These are phyloP conservation scores for Tardiomyces blankii DNA, from an alignment of 1,139 yeast species.

Conservation along the genomic window DNA sequence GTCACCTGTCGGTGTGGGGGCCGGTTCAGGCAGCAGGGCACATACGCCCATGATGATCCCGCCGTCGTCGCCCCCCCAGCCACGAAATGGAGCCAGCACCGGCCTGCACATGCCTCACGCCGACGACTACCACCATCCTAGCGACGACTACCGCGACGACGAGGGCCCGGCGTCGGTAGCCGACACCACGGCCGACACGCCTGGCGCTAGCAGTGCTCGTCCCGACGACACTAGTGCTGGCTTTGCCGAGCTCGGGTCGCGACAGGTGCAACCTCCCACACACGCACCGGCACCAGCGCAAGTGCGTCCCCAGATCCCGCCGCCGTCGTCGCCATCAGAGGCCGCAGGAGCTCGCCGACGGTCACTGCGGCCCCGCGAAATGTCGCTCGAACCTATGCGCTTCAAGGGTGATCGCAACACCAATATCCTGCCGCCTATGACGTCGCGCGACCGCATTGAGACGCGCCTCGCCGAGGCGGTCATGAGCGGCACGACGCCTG, in stretches of 20 bases:
- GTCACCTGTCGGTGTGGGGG: not conserved
- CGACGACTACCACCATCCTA: not conserved
- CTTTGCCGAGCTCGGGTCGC: not conserved
- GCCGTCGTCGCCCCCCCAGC: slow-evolving; percentile 1
- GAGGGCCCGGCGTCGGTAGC: slow-evolving; percentile 1
- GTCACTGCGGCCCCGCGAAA: not conserved
- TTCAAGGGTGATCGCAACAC: not conserved
- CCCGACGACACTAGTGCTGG: not conserved
- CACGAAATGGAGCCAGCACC: not conserved
- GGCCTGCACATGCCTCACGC: not conserved
- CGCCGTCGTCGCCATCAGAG: too few species aligned
- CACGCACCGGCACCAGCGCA: not conserved
- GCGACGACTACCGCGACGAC: not conserved
- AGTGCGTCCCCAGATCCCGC: too few species aligned
- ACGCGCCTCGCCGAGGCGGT: slow-evolving; percentile 11
- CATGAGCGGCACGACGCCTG: slow-evolving; percentile 14
- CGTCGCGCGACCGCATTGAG: slow-evolving; percentile 7
- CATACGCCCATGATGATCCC: not conserved
- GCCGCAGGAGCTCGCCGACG: not conserved
- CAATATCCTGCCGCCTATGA: slow-evolving; percentile 1
- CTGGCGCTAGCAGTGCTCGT: slow-evolving; percentile 2
- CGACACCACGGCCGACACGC: slow-evolving; percentile 4
- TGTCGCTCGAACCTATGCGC: not conserved
- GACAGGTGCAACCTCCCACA: too few species aligned
- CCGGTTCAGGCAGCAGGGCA: not conserved